These are phyloP conservation scores for Trichocomaceae sp. DNA, from an alignment of 2,329 filamentous ascomycete genomes.

Conservation along the genomic window DNA sequence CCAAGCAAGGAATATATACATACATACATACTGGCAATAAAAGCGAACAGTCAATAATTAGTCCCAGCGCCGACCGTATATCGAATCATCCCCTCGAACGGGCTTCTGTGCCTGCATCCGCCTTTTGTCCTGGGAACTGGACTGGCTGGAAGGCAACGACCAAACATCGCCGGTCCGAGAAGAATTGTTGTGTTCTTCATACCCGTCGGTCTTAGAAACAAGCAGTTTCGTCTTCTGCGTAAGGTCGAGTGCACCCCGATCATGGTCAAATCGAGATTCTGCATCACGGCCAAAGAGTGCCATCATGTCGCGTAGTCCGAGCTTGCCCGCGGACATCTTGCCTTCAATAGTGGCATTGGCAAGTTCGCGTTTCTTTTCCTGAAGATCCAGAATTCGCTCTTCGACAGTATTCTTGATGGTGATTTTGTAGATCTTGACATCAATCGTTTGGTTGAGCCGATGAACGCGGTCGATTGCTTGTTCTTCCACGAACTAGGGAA, in stretches of 20 bases:
- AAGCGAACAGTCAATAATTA: not conserved
- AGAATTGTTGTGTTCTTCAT: conserved; percentile 17
- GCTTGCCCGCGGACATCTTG: conserved; percentile 67
- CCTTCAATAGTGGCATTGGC: conserved; percentile 88
- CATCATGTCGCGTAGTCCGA: conserved; percentile 89
- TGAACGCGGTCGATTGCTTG: conserved; percentile 98
- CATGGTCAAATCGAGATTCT: conserved; percentile 43
- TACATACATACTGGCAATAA: no score
- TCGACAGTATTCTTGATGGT: conserved; percentile 83
- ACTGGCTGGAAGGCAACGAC: conserved; percentile 16
- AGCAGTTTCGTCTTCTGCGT: conserved; percentile 28
- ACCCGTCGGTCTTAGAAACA: conserved; percentile 19
- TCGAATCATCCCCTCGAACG: conserved; percentile 31
- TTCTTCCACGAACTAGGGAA: conserved; percentile 81
- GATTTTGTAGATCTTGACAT: conserved; percentile 92
- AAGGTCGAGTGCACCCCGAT: conserved; percentile 29
- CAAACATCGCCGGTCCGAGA: conserved; percentile 4
- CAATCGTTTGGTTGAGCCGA: conserved; percentile 91
- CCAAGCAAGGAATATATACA: no score
- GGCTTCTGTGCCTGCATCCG: conserved; percentile 19
- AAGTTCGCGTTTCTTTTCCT: conserved; percentile 86
- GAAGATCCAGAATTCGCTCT: conserved; percentile 86
- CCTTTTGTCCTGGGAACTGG: conserved; percentile 16
- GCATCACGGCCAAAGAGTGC: conserved; percentile 74
- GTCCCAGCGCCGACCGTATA: conserved; percentile 39